phyloP scores from a whole-genome alignment of 257 asterid genomes.

The Primulina tabacum region DNA sequence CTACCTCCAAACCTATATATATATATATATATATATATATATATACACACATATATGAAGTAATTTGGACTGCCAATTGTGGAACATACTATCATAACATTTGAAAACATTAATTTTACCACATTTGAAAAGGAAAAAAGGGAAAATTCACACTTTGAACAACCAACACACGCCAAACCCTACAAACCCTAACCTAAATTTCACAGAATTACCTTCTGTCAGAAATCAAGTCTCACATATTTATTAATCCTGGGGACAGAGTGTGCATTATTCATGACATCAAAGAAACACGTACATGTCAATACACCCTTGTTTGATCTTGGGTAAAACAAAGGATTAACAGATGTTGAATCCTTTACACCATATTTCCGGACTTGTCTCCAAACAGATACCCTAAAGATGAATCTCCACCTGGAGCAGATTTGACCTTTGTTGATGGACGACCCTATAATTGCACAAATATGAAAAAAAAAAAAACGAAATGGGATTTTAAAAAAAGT shows the following conservation, averaged over 20 bases:
- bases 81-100: neutral
- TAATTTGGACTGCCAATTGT: neutral
- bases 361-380: slow-evolving; percentile 34
- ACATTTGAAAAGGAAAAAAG: too few relatives aligned
- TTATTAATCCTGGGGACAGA: neutral
- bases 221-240: slow-evolving; percentile 1
- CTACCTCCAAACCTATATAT: too few relatives aligned
- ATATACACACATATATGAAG: too few relatives aligned
- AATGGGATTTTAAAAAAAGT: neutral
- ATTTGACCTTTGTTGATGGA: slow-evolving; percentile 58
- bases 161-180: slow-evolving; percentile 21
- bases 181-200: slow-evolving; percentile 26
- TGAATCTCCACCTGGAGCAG: slow-evolving; percentile 62
- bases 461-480: neutral
- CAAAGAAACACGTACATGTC: neutral
- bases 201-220: slow-evolving; percentile 1
- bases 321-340: neutral
- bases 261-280: too few relatives aligned
- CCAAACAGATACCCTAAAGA: slow-evolving; percentile 61
- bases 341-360: neutral
- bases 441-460: slow-evolving; percentile 34
- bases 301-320: neutral
- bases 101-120: neutral
- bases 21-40: too few relatives aligned
- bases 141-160: neutral